Base-by-base conservation (phyloP, 441 rosid genomes). In the Erysimum pusillum region DNA sequence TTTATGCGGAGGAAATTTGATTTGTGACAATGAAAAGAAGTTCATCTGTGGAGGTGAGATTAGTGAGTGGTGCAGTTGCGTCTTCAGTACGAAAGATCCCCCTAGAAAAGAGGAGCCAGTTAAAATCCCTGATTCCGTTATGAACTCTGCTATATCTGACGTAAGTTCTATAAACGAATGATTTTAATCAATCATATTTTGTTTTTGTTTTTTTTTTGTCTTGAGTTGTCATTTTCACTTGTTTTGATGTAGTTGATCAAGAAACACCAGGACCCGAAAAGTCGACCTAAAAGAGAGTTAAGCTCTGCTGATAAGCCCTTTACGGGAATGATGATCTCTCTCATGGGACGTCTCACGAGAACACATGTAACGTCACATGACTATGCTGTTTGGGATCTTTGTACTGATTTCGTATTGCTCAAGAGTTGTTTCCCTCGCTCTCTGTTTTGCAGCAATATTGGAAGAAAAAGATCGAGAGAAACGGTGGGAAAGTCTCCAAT, bases 1-100 rank as follows among this genome's bases (percentile, higher is more conserved):
- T 8, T 63, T 88, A 35, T 92, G 98, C 73, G 72, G 70, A 10
- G 80, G 87, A 35, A 80, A 35, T 36, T 76, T 92, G 70, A 87
- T 86, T 36, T 90, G 86, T 18, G 89, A 87, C 25, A 73, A 74
- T 13, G 87, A 91, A 0, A 84, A 61, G 54, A 71, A 87, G 53
- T 89, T 87, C 49, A 28, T 67, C 5, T 94, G 97, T 83, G 88
- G 86, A 61, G 95, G 95, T 38, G 83, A 85, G 54, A 86, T 87
- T 36, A 92, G 97, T 64, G 95, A 92, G 67, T 94, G 98, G 97
- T 87, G 92, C 20, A 85, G 90, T 77, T 92, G 98, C 83, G 90
- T 88, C 56, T 89, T 76, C 70, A 87, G 77, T 76, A 80, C 91
- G 39, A 87, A 84, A 63, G 65, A 61, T 60, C 94, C 97, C 2